Conservation (phyloP, 345 rosid genomes). For the Eucalyptus tenuipes region DNA sequence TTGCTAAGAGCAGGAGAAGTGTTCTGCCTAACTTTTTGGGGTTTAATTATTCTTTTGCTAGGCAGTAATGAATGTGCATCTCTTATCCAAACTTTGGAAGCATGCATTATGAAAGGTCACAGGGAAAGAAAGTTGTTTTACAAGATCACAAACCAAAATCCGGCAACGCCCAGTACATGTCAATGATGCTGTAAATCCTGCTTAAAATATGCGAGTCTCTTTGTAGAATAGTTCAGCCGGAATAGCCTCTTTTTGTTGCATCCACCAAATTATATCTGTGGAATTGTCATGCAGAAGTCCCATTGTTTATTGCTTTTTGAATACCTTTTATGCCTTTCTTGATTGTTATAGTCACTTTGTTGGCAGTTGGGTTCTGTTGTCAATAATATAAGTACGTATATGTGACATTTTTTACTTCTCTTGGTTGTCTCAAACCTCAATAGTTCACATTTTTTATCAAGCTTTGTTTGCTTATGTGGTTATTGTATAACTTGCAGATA, state of each 20-base stretch:
- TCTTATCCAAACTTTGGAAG: neutral
- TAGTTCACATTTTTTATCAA: neutral
- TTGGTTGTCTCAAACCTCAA: neutral
- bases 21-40: neutral
- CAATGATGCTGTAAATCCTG: neutral
- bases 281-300: neutral
- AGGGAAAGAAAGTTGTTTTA: neutral
- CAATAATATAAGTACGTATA: neutral
- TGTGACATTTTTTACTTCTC: neutral
- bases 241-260: neutral
- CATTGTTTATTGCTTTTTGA: neutral
- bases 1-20: neutral
- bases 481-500: conserved; percentile 13
- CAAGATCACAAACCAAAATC: neutral
- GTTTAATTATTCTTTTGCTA: neutral
- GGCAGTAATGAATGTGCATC: neutral
- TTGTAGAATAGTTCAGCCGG: neutral
- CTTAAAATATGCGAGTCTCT: neutral
- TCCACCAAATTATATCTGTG: neutral
- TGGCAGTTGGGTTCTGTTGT: neutral
- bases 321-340: neutral
- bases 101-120: neutral
- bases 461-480: neutral
- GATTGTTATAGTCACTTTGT: neutral
- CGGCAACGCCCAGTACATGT: neutral